Evolutionary conservation across 2,329 filamentous ascomycete species (phyloP), one percentile per base, ranked within the genome.

Genomic region (Neonectria faginata): DNA sequence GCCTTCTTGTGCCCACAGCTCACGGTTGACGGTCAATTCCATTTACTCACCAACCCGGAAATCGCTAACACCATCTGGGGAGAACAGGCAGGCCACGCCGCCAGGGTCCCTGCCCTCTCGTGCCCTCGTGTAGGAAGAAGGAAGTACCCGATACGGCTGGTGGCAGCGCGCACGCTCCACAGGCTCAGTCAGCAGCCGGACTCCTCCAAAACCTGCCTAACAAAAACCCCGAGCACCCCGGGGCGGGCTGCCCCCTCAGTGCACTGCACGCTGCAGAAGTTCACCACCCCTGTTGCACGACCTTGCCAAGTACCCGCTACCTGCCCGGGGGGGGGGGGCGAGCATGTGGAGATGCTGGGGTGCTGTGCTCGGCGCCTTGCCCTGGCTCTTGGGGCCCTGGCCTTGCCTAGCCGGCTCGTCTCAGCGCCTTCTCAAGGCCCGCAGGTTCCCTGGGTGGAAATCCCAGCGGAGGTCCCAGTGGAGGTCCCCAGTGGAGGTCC

Each of bases 281-380:
- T 29, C 48, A 80, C 11, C 72, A 77, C 2, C 67, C 68, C 10
- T 61, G 62, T 55, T 56, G n/a, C 56, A 59, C 55, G 7, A 59
- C 61, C 62, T 57, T 29, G 36, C 41, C 52, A 57, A 57, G 57
- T 65, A 65, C 57, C 62, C 47, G 57, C 53, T 65, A 61, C 57
- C 36, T 52, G 25, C 33, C 48, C 8, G 29, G 50, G 54, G 27
- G 50, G 29, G 50, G 54, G 27, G 50, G 48, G 45, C 18, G 39
- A 44, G 27, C 16, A 33, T 47, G 60, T 57, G 60, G 60, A 57
- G 44, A 53, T 52, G 52, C 52, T 56, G 25, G 6, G 25, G 25
- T 25, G 29, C 61, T 57, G 52, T 53, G 39, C 56, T 57, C 45
- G 44, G 25, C 36, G 48, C 55, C 51, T 44, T 60, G 51, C 53